Evolutionary conservation across 2,329 filamentous ascomycete genomes (phyloP), one percentile per base, ranked within the genome.

Genomic region (Aspergillus latus): DNA sequence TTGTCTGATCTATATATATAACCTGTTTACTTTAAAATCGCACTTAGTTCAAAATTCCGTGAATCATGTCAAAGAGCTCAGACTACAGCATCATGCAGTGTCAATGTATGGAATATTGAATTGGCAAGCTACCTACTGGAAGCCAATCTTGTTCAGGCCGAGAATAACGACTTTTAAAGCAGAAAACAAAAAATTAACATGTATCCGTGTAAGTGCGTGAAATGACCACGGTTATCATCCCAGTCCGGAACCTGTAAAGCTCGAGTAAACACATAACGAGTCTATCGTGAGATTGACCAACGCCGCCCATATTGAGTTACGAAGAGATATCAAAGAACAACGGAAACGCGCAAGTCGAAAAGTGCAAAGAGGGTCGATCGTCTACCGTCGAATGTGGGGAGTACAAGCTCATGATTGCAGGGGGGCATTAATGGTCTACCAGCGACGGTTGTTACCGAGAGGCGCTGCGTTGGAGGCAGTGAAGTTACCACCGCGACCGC

Each of bases 401-500:
- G 21, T 65, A 68, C 64, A 64, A 65, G 64, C 62, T 67, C 62
- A 58, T 59, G 60, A 61, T 60, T 65, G 62, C 48, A 59, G 59
- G 58, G 56, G 51, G 37, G 21, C 54, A 56, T 46, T 29, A 62
- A 62, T 59, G 52, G 55, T 67, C 68, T 82, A 85, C 83, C 83
- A 86, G 70, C 82, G 80, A 66, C 82, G 78, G 74, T 74, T 77
- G 62, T 72, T 74, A 64, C 82, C 82, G 63, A 86, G 74, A 54
- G 82, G 82, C 62, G 83, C 83, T 65, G 77, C 72, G 71, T 86
- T 86, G 67, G 81, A 82, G 66, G 79, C 78, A 70, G 81, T 82
- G 72, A 77, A 84, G 62, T 76, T 72, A 69, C 75, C 69, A 58
- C 74, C 69, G 59, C 75, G 74, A 72, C 79, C 72, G 60, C 85